A percentile compares a stretch with the other conserved stretches of the same genome.
Evolutionary conservation across 2,329 filamentous ascomycete genomes (phyloP).

Genomic region (Aspergillus aculeatinus): DNA sequence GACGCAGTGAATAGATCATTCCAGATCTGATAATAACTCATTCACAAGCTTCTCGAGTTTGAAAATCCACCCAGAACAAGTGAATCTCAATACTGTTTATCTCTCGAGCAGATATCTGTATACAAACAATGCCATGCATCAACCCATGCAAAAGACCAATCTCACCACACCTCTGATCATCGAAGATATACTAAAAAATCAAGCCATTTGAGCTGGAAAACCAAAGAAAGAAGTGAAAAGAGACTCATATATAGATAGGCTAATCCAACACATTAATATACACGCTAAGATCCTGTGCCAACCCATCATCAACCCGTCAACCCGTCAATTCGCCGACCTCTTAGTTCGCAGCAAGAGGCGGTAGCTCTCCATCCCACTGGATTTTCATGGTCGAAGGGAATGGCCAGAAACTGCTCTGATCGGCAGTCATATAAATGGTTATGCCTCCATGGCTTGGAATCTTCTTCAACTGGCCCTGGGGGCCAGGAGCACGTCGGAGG

Average conservation of each 20-base stretch:
- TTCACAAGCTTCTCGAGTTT: too few species aligned
- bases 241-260: not conserved
- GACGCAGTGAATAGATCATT: too few species aligned
- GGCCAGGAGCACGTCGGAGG: slow-evolving; percentile 41
- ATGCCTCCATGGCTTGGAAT: slow-evolving; percentile 41
- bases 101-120: too few species aligned
- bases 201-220: not conserved
- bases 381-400: slow-evolving; percentile 48
- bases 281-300: not conserved
- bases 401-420: slow-evolving; percentile 44
- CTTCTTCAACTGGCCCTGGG: slow-evolving; percentile 43
- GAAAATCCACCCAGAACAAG: not conserved
- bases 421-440: slow-evolving; percentile 45
- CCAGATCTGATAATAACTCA: too few species aligned
- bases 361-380: slow-evolving; percentile 43
- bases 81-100: not conserved
- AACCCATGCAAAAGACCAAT: not conserved
- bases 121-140: too few species aligned
- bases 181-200: too few species aligned
- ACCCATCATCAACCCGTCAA: not conserved
- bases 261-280: not conserved
- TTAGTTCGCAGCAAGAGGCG: slow-evolving; percentile 15
- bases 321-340: not conserved
- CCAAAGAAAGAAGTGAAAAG: not conserved
- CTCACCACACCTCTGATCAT: too few species aligned